Conservation (phyloP, 2,329 filamentous ascomycete genomes). For the Penicillium nordicum region DNA sequence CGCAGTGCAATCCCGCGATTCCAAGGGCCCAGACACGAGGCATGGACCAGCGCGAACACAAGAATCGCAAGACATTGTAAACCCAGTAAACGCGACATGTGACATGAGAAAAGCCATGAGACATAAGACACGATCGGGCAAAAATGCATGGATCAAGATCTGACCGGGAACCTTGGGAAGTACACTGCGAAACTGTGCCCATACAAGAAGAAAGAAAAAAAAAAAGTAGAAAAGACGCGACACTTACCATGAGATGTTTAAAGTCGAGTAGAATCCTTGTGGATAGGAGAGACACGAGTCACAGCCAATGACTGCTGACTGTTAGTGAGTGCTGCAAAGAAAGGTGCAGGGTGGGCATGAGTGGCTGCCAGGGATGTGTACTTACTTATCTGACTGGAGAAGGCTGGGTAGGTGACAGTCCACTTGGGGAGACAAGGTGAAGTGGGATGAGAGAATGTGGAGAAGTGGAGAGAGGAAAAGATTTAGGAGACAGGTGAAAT, state of each 20-base stretch:
- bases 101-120: not conserved
- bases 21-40: conserved; percentile 4
- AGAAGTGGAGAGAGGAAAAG: not conserved
- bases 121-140: conserved; percentile 26
- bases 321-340: conserved; percentile 8
- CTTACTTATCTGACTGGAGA: conserved; percentile 12
- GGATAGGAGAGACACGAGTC: not conserved
- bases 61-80: not conserved
- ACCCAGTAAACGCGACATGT: not conserved
- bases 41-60: conserved; percentile 12
- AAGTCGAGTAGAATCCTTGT: not conserved
- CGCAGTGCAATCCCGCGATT: conserved; percentile 14
- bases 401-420: conserved; percentile 16
- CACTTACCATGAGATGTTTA: conserved; percentile 20
- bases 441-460: conserved; percentile 1
- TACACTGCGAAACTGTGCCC: conserved; percentile 14
- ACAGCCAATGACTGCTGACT: conserved; percentile 7
- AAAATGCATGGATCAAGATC: conserved; percentile 28
- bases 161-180: conserved; percentile 15
- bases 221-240: conserved; percentile 6
- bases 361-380: conserved; percentile 34
- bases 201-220: not conserved
- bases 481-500: conserved; percentile 1
- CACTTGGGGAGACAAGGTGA: conserved; percentile 11
- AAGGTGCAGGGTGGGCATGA: conserved; percentile 19